Conservation (phyloP, 2,329 filamentous ascomycete species). For the Colletotrichum salicis region DNA sequence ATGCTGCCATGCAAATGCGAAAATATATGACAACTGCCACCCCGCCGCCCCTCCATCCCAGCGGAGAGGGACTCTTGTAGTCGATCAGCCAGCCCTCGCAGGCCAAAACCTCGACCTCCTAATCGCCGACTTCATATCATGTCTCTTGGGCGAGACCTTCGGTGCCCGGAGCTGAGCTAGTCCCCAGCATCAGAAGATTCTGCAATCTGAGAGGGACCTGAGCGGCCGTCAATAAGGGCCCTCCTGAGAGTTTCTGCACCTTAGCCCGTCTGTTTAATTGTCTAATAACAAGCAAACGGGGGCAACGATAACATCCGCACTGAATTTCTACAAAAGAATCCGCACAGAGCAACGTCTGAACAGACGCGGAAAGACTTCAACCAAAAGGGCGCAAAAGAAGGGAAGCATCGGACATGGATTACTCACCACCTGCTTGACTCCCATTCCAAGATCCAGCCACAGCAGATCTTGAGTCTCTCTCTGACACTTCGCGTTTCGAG, state of each 20-base stretch:
- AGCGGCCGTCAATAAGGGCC: constrained; percentile 36
- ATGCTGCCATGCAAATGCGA: constrained; percentile 28
- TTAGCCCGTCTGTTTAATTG: constrained; percentile 38
- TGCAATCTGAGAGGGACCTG: constrained; percentile 38
- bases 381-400: not conserved
- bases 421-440: constrained; percentile 78
- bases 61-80: not conserved
- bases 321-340: not conserved
- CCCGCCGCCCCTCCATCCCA: not conserved
- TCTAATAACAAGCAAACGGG: constrained; percentile 35
- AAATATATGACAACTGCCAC: not conserved
- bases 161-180: constrained; percentile 20
- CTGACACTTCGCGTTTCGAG: constrained; percentile 80
- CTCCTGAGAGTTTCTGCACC: constrained; percentile 32
- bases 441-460: constrained; percentile 79
- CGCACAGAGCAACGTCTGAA: not conserved
- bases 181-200: constrained; percentile 36
- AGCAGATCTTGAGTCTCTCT: constrained; percentile 84
- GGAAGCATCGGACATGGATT: not conserved
- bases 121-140: not conserved
- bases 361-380: constrained; percentile 5
- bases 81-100: not conserved
- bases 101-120: not conserved
- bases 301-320: constrained; percentile 1
- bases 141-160: constrained; percentile 1